Evolutionary conservation across 208 protist species (phyloP), one percentile per base, ranked within the genome.

Genomic region (Trypanosoma rangeli): DNA sequence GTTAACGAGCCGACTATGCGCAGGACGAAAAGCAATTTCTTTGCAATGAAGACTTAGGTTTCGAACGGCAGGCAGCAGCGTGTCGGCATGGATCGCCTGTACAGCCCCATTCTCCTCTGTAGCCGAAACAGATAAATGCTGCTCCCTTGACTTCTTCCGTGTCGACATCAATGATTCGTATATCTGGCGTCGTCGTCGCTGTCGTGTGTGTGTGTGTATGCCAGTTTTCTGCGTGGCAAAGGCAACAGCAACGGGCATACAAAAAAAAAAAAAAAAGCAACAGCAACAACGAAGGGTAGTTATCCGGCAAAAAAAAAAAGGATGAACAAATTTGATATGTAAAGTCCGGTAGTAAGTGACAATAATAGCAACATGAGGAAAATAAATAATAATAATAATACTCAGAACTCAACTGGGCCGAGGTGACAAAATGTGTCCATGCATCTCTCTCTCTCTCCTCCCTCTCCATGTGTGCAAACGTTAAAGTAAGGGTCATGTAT

Each of bases 1-100:
- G 48, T 76, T 76, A 28, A 76, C 62, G 33, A 76, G 29, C 15
- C 63, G 63, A 52, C 71, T 76, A 1, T 66, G 63, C 29, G 56
- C 54, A 44, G 71, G 71, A 24, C 71, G 71, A 24, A 35, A 28
- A 16, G 46, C 18, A 24, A 26, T 10, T 10, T 29, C 50, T 22
- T 55, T 33, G 46, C 28, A 18, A 39, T 24, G 3, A 2, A 62
- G 33, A 33, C 13, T 68, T 8, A n/a, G 56, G 15, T 50, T 42
- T 0, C 24, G 56, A 57, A 26, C 10, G 13, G 55, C 37, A n/a
- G 57, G 20, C 16, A 46, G 33, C n/a, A 60, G 9, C 4, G 3
- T 49, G 50, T 57, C 20, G 4, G 31, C 33, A 48, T 7, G 28
- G 33, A 15, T 13, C 3, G 29, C 16, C 3, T 26, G 0, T n/a